Conservation (phyloP, 1,284 basidiomycete genomes). For the Uromyces viciae-fabae region DNA sequence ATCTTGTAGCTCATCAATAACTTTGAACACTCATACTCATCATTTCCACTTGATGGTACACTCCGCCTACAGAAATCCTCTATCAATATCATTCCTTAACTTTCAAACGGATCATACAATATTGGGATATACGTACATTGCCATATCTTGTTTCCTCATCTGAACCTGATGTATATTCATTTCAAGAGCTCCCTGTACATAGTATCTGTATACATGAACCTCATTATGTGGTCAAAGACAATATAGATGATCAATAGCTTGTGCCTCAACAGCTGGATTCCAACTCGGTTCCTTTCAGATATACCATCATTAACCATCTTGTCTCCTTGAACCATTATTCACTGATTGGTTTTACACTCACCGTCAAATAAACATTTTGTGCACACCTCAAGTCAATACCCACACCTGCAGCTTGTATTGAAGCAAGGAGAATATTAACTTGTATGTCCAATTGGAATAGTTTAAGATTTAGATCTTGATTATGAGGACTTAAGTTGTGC, state of each 20-base stretch:
- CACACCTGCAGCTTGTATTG: background rate
- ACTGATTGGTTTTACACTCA: background rate
- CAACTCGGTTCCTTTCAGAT: background rate
- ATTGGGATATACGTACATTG: background rate
- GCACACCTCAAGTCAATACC: conserved; percentile 4
- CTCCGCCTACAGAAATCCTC: too few species aligned
- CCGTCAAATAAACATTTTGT: background rate
- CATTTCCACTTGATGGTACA: too few species aligned
- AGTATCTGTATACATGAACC: conserved; percentile 14
- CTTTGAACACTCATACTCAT: too few species aligned
- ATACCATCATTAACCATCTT: too few species aligned
- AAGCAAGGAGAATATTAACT: background rate
- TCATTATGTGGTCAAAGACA: background rate
- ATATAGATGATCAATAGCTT: background rate
- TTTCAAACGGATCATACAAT: too few species aligned
- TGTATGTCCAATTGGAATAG: background rate
- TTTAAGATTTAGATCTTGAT: background rate
- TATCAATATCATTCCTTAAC: too few species aligned
- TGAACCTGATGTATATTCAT: conserved; percentile 30
- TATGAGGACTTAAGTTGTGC: too few species aligned
- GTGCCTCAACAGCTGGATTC: conserved; percentile 2
- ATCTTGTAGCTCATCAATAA: too few species aligned
- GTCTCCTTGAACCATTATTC: too few species aligned
- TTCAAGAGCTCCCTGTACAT: background rate
- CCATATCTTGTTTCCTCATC: background rate